Base-by-base conservation (phyloP, 1,284 basidiomycete genomes). In the Rhodotorula mucilaginosa region DNA sequence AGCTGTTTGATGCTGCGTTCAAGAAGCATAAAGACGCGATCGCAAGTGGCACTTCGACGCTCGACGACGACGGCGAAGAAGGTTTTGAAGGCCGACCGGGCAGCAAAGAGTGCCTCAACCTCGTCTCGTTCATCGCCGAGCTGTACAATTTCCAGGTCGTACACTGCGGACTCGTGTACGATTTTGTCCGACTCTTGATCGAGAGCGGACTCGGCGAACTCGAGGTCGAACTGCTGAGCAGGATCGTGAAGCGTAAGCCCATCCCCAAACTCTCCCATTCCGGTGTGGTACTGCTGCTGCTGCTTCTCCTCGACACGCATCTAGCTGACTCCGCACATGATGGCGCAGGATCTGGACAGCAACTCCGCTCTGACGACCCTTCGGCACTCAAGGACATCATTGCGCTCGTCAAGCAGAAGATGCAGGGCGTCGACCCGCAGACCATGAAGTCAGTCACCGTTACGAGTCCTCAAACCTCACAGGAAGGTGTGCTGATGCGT, bases 81-180 rank as follows among this genome's bases (percentile, higher is more conserved):
- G 69, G 64, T 21, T 76, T 76, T 56, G 72, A 76, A n/a, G 75
- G 72, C 4, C 61, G 68, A 21, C 74, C 75, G 4, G 74, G 69
- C 29, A 76, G 79, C 52, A 97, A 97, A 81, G 92, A 97, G 80
- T 89, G 89, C 72, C 88, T 90, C 23, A 99, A 99, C 80, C 83
- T 99, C 46, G 85, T 95, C 48, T 88, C 92, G 0, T 85, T 99
- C 15, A 83, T 97, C 31, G 91, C 93, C 4, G 93, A 98, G 80
- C 83, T 99, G 51, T 98, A 98, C 84, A 98, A 98, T 80, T 92
- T 97, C 79, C 91, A 93, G 81, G 91, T 98, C 34, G 86, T 98
- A 59, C 93, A 92, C 1, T 92, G 89, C 70, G 84, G 90, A 6
- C 85, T 99, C 26, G 83, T 98, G 58, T 98, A 95, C 81, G 96